Evolutionary conservation across 176 grass and related monocot genomes (phyloP).

Genomic region (Melocanna baccifera): DNA sequence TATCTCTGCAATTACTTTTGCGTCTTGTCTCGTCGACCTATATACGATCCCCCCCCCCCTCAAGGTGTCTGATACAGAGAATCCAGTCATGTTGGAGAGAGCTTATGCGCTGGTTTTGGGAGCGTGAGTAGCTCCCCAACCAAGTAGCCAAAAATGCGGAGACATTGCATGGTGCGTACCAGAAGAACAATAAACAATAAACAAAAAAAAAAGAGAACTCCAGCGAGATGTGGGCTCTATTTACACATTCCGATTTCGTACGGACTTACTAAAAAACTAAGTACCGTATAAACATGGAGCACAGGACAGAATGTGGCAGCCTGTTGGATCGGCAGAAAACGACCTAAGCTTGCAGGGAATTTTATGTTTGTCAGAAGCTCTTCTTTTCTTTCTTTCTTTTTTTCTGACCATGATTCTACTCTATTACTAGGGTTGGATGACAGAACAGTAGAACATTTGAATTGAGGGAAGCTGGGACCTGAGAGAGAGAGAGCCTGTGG

Average conservation of each 20-base stretch:
- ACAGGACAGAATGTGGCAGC: not conserved
- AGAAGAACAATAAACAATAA: not conserved
- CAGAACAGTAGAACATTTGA: not conserved
- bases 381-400: not conserved
- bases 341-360: conserved; percentile 14
- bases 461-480: not conserved
- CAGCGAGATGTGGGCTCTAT: not conserved
- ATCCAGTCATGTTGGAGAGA: not conserved
- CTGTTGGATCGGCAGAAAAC: conserved; percentile 6
- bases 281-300: not conserved
- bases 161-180: not conserved
- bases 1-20: not conserved
- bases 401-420: not conserved
- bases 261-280: not conserved
- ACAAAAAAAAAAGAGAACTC: not conserved
- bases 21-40: not conserved
- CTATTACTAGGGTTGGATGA: not conserved
- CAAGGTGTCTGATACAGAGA: not conserved
- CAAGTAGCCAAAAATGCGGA: not conserved
- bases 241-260: not conserved
- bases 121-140: not conserved
- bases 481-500: not conserved
- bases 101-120: not conserved
- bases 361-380: not conserved
- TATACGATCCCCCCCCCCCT: not conserved